A percentile compares a stretch with the other conserved stretches of the same genome.
Evolutionary conservation across 371 early-diverging fungal species (phyloP).

Genomic region (Nematocida ausubeli): DNA sequence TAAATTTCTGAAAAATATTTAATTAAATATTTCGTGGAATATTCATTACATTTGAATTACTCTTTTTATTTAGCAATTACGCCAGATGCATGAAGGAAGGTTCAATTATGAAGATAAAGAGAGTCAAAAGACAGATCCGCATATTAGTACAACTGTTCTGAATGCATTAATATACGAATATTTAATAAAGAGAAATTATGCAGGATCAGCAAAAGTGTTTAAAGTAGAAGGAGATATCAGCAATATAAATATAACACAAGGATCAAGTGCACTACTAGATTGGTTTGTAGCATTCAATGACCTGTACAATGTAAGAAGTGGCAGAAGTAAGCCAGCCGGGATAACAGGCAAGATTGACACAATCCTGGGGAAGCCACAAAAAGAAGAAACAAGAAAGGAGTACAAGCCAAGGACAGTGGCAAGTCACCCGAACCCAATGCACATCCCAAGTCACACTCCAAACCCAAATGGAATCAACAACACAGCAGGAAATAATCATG

Average conservation of each 20-base stretch:
- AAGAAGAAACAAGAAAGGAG: conserved; percentile 7
- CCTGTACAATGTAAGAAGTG: conserved; percentile 65
- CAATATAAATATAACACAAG: conserved; percentile 44
- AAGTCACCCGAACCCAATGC: background rate
- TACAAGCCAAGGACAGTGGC: background rate
- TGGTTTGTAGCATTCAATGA: conserved; percentile 67
- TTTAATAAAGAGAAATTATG: conserved; percentile 61
- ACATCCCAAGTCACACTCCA: background rate
- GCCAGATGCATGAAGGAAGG: conserved; percentile 53
- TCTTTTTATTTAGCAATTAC: conserved; percentile 52
- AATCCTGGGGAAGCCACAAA: conserved; percentile 15
- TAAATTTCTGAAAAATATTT: conserved; percentile 3
- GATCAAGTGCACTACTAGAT: conserved; percentile 57
- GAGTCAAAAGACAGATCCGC: conserved; percentile 12
- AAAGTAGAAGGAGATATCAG: conserved; percentile 58
- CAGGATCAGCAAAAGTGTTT: conserved; percentile 63
- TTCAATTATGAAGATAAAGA: conserved; percentile 33
- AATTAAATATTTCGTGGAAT: background rate
- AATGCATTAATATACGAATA: conserved; percentile 66
- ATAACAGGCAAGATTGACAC: conserved; percentile 47
- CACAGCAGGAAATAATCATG: background rate
- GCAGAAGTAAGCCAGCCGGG: conserved; percentile 19
- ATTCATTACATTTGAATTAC: conserved; percentile 10
- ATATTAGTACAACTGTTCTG: conserved; percentile 53
- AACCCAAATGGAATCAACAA: background rate